Percentiles rank a stretch among this genome's conserved stretches.
phyloP scores from a whole-genome alignment of 257 asterid species.

The Solanum sparsipilum region DNA sequence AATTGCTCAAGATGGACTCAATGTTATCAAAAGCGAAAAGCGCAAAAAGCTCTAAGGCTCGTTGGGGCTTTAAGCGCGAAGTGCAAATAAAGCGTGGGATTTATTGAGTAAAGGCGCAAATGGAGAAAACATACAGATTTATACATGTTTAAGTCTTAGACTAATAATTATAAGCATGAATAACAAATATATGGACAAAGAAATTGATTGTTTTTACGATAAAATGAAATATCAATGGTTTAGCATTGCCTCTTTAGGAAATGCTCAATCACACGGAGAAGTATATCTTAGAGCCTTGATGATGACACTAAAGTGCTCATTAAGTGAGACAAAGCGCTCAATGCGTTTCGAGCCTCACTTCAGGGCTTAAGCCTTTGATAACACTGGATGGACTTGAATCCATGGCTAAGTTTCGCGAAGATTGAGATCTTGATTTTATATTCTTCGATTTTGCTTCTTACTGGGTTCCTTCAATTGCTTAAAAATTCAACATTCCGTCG shows the following conservation, averaged over 20 bases:
- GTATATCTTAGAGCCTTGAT: neutral
- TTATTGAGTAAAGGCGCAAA: neutral
- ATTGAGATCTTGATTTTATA: neutral
- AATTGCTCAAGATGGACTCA: slow-evolving; percentile 16
- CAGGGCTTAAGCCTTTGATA: neutral
- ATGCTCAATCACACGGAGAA: neutral
- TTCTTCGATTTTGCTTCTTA: neutral
- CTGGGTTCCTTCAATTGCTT: neutral
- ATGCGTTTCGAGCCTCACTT: neutral
- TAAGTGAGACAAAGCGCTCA: neutral
- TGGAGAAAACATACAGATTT: neutral
- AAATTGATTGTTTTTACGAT: neutral
- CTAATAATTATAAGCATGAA: neutral
- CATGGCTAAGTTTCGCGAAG: neutral
- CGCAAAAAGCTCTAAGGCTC: neutral
- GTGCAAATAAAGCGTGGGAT: neutral
- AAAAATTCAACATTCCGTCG: neutral
- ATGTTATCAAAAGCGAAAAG: neutral
- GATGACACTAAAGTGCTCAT: neutral
- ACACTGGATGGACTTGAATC: slow-evolving; percentile 6
- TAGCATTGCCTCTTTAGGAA: neutral
- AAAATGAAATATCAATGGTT: neutral
- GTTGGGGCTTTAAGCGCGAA: neutral
- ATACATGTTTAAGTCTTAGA: neutral
- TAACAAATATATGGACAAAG: neutral